A percentile compares a stretch with the other conserved stretches of the same genome.
Conservation (phyloP, 306 rosid species). For the Sesbania bispinosa region DNA sequence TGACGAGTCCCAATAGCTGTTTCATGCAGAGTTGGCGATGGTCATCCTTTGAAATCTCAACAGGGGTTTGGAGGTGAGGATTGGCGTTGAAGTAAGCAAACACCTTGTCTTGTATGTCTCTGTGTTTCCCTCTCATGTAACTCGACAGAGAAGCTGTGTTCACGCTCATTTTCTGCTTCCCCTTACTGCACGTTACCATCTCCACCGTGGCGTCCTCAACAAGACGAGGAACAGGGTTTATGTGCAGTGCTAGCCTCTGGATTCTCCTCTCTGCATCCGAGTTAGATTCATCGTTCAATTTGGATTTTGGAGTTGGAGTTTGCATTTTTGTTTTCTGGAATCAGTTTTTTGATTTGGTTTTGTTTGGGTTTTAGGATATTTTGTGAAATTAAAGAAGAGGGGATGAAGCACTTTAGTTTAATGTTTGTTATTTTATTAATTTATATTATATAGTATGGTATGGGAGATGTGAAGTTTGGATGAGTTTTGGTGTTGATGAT, state of each 20-base stretch:
- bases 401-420: no score
- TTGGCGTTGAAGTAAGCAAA: constrained; percentile 56
- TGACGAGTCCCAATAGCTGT: constrained; percentile 70
- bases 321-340: no score
- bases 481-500: not conserved
- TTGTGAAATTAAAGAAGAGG: no score
- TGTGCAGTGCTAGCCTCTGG: constrained; percentile 54
- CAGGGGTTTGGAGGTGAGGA: constrained; percentile 79
- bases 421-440: no score
- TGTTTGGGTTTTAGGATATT: no score
- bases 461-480: no score
- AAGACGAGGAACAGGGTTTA: constrained; percentile 32
- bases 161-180: constrained; percentile 36
- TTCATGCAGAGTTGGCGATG: constrained; percentile 81
- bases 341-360: not conserved
- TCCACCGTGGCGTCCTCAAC: not conserved
- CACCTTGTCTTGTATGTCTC: constrained; percentile 66
- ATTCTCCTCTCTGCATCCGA: constrained; percentile 47
- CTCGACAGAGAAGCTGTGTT: constrained; percentile 32
- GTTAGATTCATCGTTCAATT: constrained; percentile 30
- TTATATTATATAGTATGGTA: no score
- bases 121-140: constrained; percentile 64
- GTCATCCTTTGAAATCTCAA: constrained; percentile 68
- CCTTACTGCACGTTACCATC: constrained; percentile 41
- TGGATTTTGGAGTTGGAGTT: not conserved